Evolutionary conservation across 129 eudicot species (phyloP), one percentile per base, ranked within the genome.

Genomic region (Lactuca saligna): DNA sequence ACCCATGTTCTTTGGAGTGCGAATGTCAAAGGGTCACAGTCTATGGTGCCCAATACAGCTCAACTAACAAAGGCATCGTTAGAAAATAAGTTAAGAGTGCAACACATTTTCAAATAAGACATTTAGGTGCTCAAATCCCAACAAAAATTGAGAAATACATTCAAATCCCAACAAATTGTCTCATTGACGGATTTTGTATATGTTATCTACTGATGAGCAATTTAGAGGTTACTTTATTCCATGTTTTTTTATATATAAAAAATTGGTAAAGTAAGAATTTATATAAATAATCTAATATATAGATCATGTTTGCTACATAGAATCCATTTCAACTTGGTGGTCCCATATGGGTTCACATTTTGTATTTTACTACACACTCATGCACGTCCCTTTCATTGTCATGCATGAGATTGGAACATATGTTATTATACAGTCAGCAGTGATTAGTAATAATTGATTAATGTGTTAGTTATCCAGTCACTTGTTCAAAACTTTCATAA

Each of bases 1-100:
- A 46, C 79, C 79, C 79, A 74, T 64, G 71, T 73, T 64, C 65
- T 25, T 54, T 54, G 29, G 49, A 55, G 44, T 73, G 71, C 39
- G 42, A 4, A 61, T 62, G 56, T 73, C 71, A 66, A 66, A 5
- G 59, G 54, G 61, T 68, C 72, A 74, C 54, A 62, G 16, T 54
- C 56, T 6, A 62, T 62, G 54, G 55, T 39, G 39, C 20, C 41
- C 32, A 32, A 39, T 73, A 54, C 17, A 63, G 35, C 64, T 73
- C 48, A 73, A 64, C 78, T 20, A 54, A 73, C 57, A 54, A 63
- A 54, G 8, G 46, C 46, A 39, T 39, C 8, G 7, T 39, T 39
- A 39, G 46, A 11, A 39, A 39, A 39, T 39, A 5, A 39, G 46
- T 39, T 39, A 39, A 2, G 46, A 7, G 46, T 39, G 8, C 7